Conservation (phyloP, 2,329 filamentous ascomycete species). For the Sporothrix sp. region DNA sequence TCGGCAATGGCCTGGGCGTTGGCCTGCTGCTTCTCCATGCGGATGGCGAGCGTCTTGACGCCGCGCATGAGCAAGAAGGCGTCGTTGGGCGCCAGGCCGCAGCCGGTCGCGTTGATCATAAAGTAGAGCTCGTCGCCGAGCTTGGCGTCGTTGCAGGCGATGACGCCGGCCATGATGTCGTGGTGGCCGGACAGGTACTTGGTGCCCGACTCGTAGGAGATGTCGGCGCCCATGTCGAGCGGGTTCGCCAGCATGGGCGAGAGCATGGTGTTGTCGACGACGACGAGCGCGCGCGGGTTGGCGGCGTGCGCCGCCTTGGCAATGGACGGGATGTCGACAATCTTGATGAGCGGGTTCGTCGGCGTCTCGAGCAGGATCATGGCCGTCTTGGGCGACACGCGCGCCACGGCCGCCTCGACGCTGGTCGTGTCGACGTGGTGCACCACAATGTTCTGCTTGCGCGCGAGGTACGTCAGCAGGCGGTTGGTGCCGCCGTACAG, state of each 20-base stretch:
- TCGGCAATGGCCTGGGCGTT: conserved; percentile 87
- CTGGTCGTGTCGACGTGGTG: conserved; percentile 93
- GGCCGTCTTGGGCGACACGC: conserved; percentile 70
- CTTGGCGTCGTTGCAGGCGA: conserved; percentile 74
- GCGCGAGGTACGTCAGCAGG: conserved; percentile 81
- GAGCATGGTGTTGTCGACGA: conserved; percentile 98
- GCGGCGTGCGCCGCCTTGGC: conserved; percentile 64
- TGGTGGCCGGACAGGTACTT: conserved; percentile 98
- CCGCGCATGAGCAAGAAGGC: conserved; percentile 92
- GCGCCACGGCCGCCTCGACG: conserved; percentile 56
- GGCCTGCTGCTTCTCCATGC: conserved; percentile 96
- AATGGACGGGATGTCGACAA: conserved; percentile 82
- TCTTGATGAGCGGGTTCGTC: conserved; percentile 96
- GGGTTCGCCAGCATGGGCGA: conserved; percentile 91
- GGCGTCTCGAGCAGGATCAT: conserved; percentile 96
- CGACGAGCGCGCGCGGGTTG: conserved; percentile 70
- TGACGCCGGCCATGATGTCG: conserved; percentile 96
- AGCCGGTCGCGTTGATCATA: conserved; percentile 93
- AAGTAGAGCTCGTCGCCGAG: conserved; percentile 90
- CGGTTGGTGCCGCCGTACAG: conserved; percentile 93
- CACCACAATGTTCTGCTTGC: conserved; percentile 83
- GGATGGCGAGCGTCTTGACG: conserved; percentile 91
- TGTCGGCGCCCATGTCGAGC: conserved; percentile 85
- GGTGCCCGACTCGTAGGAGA: conserved; percentile 95
- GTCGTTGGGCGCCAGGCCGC: conserved; percentile 88